phyloP scores from a whole-genome alignment of 169 alveolate species.

The Plasmodium falciparum region DNA sequence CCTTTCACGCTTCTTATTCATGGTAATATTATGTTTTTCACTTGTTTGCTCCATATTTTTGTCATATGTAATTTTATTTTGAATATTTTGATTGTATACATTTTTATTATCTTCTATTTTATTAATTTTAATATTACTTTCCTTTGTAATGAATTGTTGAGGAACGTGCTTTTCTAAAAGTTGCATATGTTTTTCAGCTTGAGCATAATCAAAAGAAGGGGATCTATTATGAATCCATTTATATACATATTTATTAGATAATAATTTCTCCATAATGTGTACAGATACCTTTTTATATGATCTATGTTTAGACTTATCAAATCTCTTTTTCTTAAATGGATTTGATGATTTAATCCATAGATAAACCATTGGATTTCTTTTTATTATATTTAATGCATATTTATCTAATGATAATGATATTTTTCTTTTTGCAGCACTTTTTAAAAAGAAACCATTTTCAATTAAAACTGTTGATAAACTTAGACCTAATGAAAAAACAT shows the following conservation, averaged over 20 bases:
- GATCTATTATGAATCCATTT: slow-evolving; percentile 27
- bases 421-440: slow-evolving; percentile 17
- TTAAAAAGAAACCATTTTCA: slow-evolving; percentile 21
- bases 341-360: slow-evolving; percentile 52
- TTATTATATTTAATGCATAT: slow-evolving; percentile 9
- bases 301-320: slow-evolving; percentile 35
- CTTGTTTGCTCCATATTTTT: too few relatives aligned
- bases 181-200: background rate
- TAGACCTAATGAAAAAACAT: slow-evolving; percentile 56
- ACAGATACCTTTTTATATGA: slow-evolving; percentile 33
- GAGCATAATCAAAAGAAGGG: slow-evolving; percentile 7
- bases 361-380: slow-evolving; percentile 55
- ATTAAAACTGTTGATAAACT: slow-evolving; percentile 47
- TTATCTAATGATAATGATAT: slow-evolving; percentile 14
- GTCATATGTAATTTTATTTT: too few relatives aligned
- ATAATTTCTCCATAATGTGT: slow-evolving; percentile 8
- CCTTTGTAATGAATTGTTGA: background rate
- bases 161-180: slow-evolving; percentile 1
- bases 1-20: too few relatives aligned
- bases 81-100: too few relatives aligned
- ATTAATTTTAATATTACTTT: background rate
- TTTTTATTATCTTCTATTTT: background rate
- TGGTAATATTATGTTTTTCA: too few relatives aligned
- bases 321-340: slow-evolving; percentile 22
- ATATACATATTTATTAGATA: slow-evolving; percentile 50